These are phyloP conservation scores for Sporothrix variecibatus DNA, from an alignment of 2,329 filamentous ascomycete genomes.

Conservation along the genomic window DNA sequence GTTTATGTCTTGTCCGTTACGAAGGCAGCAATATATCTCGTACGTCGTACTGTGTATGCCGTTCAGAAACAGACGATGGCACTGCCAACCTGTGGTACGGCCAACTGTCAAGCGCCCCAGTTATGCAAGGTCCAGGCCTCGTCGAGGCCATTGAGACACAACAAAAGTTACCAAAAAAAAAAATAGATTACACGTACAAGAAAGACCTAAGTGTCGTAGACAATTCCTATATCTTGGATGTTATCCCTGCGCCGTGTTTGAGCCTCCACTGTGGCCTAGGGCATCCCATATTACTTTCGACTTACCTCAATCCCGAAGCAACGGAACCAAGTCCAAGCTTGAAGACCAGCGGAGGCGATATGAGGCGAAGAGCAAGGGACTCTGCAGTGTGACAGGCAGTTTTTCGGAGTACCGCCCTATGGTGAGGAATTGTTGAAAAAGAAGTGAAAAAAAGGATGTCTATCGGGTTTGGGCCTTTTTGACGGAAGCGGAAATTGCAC, in stretches of 20 bases:
- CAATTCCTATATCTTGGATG: not conserved
- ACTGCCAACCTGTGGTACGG: not conserved
- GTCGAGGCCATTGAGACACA: not conserved
- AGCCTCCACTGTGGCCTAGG: not conserved
- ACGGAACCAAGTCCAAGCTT: not conserved
- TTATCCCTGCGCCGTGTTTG: not conserved
- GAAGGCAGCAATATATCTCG: not conserved
- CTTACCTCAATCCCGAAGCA: not conserved
- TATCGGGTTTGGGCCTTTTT: not conserved
- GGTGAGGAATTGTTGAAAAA: not conserved
- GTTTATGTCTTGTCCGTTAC: not conserved
- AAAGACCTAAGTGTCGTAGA: not conserved
- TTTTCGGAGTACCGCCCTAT: not conserved
- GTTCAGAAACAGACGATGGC: not conserved
- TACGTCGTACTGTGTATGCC: not conserved
- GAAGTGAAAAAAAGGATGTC: not conserved
- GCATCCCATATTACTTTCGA: not conserved
- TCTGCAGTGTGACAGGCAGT: not conserved
- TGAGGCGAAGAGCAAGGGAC: not conserved
- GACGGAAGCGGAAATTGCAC: slow-evolving; percentile 13
- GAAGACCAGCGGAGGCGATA: not conserved
- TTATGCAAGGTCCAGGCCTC: not conserved
- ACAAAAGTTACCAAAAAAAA: not conserved
- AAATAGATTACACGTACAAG: not conserved
- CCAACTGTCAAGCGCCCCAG: not conserved